Conservation (phyloP, 805 yeast genomes). For the Myxozyma monticola region DNA sequence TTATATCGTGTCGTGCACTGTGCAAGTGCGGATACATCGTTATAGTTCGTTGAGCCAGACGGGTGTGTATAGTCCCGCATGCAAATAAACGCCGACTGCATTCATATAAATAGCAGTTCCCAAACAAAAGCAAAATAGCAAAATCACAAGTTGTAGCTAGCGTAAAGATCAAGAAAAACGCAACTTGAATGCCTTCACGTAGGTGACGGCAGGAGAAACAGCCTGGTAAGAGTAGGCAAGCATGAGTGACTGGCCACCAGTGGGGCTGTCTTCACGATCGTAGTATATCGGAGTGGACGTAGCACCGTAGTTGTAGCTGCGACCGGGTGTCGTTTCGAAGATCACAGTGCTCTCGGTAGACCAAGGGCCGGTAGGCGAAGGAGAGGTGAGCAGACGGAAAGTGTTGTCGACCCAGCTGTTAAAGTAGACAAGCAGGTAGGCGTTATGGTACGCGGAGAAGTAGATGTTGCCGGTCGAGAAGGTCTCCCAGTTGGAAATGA, state of each 20-base stretch:
- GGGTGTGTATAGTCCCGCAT: no score
- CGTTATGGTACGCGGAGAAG: slow-evolving; percentile 16
- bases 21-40: no score
- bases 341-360: slow-evolving; percentile 2
- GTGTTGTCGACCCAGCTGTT: slow-evolving; percentile 12
- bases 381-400: slow-evolving; percentile 12
- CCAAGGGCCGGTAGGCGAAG: slow-evolving; percentile 23
- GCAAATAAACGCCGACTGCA: no score
- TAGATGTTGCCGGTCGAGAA: slow-evolving; percentile 14
- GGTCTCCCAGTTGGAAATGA: not conserved
- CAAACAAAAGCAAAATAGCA: no score
- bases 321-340: slow-evolving; percentile 1
- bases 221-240: slow-evolving; percentile 15
- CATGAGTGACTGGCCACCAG: slow-evolving; percentile 10
- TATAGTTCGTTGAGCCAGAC: no score
- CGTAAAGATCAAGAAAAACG: no score
- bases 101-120: no score
- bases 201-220: no score
- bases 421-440: slow-evolving; percentile 16
- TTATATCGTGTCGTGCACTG: no score
- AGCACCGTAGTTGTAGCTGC: slow-evolving; percentile 15
- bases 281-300: not conserved
- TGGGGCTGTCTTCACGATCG: not conserved
- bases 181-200: no score
- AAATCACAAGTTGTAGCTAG: no score